phyloP scores from a whole-genome alignment of 176 grass and related monocot genomes.

The Guadua angustifolia region DNA sequence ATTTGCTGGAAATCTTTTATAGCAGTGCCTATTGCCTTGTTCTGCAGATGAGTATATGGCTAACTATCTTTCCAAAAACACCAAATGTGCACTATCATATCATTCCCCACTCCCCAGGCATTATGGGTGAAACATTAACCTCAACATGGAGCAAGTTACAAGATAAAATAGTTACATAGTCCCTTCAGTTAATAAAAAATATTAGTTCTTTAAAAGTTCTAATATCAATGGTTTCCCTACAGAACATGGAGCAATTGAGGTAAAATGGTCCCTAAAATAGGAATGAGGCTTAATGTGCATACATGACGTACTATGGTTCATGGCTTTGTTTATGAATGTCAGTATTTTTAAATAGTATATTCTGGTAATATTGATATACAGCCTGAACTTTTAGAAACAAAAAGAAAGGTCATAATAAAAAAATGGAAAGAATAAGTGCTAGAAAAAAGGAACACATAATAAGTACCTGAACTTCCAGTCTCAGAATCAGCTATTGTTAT shows the following conservation, averaged over 20 bases:
- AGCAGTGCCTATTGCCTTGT: constrained; percentile 61
- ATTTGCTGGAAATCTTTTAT: constrained; percentile 88
- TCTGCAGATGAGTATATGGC: constrained; percentile 51
- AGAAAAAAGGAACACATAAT: constrained; percentile 26
- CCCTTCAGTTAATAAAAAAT: constrained; percentile 27
- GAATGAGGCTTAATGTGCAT: background rate
- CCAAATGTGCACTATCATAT: constrained; percentile 22
- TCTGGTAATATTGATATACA: constrained; percentile 11
- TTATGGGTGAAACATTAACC: constrained; percentile 34
- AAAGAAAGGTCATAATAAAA: constrained; percentile 17
- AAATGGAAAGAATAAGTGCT: background rate
- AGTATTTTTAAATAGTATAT: background rate
- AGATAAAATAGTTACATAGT: constrained; percentile 24
- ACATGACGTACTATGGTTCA: background rate
- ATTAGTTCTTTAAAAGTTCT: background rate
- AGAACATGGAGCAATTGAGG: background rate
- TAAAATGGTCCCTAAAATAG: constrained; percentile 27
- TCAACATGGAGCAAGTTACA: constrained; percentile 3
- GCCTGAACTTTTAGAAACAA: constrained; percentile 22
- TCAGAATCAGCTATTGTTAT: constrained; percentile 87
- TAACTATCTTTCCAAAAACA: constrained; percentile 40
- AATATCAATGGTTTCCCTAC: constrained; percentile 21
- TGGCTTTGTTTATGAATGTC: background rate
- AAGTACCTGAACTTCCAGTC: constrained; percentile 64
- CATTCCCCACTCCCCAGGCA: background rate